Conservation (phyloP, 2,329 filamentous ascomycete species). For the Coleophoma cylindrospora region DNA sequence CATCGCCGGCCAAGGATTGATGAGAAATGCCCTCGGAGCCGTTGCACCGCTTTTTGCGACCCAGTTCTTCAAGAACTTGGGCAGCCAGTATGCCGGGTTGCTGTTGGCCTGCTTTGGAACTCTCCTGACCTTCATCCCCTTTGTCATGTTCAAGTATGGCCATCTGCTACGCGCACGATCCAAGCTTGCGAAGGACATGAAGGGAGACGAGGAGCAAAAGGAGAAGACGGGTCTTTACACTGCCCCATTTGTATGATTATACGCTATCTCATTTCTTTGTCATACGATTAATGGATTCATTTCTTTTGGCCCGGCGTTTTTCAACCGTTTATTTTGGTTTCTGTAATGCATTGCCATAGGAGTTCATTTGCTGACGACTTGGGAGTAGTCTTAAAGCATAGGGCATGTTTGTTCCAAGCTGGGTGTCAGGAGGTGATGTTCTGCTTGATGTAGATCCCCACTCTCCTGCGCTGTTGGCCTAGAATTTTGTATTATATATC, state of each 20-base stretch:
- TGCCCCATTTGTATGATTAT: conserved; percentile 10
- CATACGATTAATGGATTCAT: too few species aligned
- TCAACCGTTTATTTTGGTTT: too few species aligned
- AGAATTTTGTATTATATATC: too few species aligned
- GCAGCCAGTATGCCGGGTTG: conserved; percentile 64
- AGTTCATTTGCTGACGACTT: too few species aligned
- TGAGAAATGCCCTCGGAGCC: conserved; percentile 75
- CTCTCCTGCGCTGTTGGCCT: too few species aligned
- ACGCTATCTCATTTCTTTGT: not conserved
- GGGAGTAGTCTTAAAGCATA: too few species aligned
- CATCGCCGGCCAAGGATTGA: conserved; percentile 78
- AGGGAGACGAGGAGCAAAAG: conserved; percentile 14
- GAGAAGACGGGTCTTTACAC: conserved; percentile 13
- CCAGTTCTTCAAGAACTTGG: conserved; percentile 66
- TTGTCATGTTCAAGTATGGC: conserved; percentile 62
- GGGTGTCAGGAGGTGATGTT: too few species aligned
- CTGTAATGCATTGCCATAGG: too few species aligned
- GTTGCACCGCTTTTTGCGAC: conserved; percentile 73
- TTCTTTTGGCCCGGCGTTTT: too few species aligned
- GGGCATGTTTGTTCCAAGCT: too few species aligned
- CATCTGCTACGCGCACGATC: conserved; percentile 28
- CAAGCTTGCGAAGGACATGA: conserved; percentile 19
- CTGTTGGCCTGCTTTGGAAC: conserved; percentile 54
- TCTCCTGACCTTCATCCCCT: conserved; percentile 71
- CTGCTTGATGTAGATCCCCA: too few species aligned